A percentile compares a stretch with the other conserved stretches of the same genome.
phyloP scores from a whole-genome alignment of 805 yeast genomes.

The Cyberlindnera galapagoensis region DNA sequence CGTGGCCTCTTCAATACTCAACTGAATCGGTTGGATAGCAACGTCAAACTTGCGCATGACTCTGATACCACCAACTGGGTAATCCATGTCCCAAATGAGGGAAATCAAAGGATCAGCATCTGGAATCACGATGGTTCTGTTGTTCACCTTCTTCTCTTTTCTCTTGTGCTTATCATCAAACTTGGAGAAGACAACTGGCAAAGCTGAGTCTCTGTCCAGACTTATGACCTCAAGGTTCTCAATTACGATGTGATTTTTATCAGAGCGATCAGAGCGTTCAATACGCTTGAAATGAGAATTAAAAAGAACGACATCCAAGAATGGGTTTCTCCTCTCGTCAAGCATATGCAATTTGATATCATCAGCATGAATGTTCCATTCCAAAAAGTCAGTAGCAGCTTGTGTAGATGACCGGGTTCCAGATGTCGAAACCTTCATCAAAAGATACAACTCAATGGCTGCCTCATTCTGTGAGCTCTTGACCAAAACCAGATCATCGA shows the following conservation, averaged over 20 bases:
- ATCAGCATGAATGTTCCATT: constrained; percentile 61
- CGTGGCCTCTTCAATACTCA: constrained; percentile 68
- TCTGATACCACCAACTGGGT: constrained; percentile 88
- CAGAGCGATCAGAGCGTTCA: constrained; percentile 61
- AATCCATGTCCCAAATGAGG: constrained; percentile 70
- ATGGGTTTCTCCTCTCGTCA: constrained; percentile 51
- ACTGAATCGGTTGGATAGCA: constrained; percentile 54
- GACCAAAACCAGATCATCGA: constrained; percentile 36
- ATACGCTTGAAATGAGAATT: constrained; percentile 54
- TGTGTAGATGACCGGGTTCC: constrained; percentile 25
- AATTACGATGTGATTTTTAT: constrained; percentile 52
- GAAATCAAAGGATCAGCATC: constrained; percentile 31
- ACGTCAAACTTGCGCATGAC: constrained; percentile 62
- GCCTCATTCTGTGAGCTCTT: constrained; percentile 31
- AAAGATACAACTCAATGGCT: constrained; percentile 35
- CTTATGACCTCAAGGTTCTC: constrained; percentile 65
- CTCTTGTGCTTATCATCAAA: constrained; percentile 18
- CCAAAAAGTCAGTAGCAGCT: constrained; percentile 35
- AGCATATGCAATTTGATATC: constrained; percentile 68
- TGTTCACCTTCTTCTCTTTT: constrained; percentile 8
- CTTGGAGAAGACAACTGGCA: constrained; percentile 68
- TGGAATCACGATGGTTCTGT: constrained; percentile 12
- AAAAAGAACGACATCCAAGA: constrained; percentile 64
- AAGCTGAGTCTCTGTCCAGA: constrained; percentile 46
- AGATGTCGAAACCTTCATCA: constrained; percentile 37